Percentiles rank a stretch among this genome's conserved stretches.
phyloP scores from a whole-genome alignment of 805 yeast species.

The Candida ficus region DNA sequence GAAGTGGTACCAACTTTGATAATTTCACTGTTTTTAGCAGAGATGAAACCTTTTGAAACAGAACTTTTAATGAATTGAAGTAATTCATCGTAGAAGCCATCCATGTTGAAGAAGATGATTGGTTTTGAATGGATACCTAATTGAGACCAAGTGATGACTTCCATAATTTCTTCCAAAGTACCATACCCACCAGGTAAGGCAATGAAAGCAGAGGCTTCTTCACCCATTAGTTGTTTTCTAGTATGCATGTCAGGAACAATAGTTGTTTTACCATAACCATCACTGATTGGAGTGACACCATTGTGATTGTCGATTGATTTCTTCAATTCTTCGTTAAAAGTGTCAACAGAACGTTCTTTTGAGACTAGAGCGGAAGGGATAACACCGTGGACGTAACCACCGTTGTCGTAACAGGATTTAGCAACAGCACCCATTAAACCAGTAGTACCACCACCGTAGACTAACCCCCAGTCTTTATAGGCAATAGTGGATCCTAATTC shows the following conservation, averaged over 20 bases:
- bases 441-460: conserved; percentile 88
- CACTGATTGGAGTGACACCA: conserved; percentile 55
- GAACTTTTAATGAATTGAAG: conserved; percentile 57
- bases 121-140: conserved; percentile 83
- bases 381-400: conserved; percentile 76
- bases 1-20: conserved; percentile 63
- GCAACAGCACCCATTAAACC: conserved; percentile 81
- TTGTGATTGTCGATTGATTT: conserved; percentile 54
- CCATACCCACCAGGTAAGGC: conserved; percentile 94
- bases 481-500: conserved; percentile 58
- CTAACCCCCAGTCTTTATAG: conserved; percentile 60
- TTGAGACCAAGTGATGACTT: conserved; percentile 88
- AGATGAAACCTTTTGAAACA: conserved; percentile 61
- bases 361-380: conserved; percentile 81
- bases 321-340: conserved; percentile 43
- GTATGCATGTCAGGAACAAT: conserved; percentile 88
- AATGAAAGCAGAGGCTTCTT: conserved; percentile 79
- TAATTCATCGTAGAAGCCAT: conserved; percentile 76
- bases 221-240: conserved; percentile 80
- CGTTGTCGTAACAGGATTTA: conserved; percentile 39
- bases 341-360: conserved; percentile 51
- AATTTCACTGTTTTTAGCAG: conserved; percentile 60
- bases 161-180: conserved; percentile 84
- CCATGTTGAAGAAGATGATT: conserved; percentile 66
- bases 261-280: conserved; percentile 67